Evolutionary conservation across 1,284 basidiomycete species (phyloP), one percentile per base, ranked within the genome.

Genomic region (Microbotryomycetes sp.): DNA sequence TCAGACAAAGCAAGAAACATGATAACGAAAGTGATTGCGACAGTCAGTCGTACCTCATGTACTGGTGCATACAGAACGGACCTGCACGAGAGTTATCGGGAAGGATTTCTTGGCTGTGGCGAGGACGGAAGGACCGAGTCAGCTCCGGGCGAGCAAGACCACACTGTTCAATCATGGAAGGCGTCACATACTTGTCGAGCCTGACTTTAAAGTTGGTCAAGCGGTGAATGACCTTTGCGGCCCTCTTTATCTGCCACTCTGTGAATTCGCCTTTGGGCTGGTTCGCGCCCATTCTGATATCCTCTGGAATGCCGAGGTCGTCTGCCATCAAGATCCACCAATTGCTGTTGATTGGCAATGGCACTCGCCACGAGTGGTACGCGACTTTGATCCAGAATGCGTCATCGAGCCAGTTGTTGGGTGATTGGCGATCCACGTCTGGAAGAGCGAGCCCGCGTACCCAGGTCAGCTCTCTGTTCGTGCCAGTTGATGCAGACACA

Each of bases 371-470:
- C 76, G 91, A 88, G 64, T 91, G 85, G 76, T 97, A 98, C 0
- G 90, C 86, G 68, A 88, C 87, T 69, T 87, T 85, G 60, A 86
- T 79, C 94, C 94, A 97, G 71, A 93, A 87, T 58, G 89, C 91
- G 76, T 97, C 93, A 70, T 96, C 85, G 15, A 98, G 82, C 94
- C 94, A 97, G 75, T 96, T 97, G 76, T 87, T 81, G 0, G 89
- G 88, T 6, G 91, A 93, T 2, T 80, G 79, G 69, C 82, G 84
- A 77, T 97, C 91, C 52, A 97, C 82, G 57, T 89, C 91, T 90
- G 74, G 53, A 48, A 24, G 50, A n/a, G 30, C 21, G 30, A 60
- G 46, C 31, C 45, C 27, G 60, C 52, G 2, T 35, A 30, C 45
- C 46, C 26, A 53, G 26, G 27, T 31, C 23, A 45, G 13, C 35